Conservation (phyloP, 768 basidiomycete genomes). For the Stropharia rugosoannulata region DNA sequence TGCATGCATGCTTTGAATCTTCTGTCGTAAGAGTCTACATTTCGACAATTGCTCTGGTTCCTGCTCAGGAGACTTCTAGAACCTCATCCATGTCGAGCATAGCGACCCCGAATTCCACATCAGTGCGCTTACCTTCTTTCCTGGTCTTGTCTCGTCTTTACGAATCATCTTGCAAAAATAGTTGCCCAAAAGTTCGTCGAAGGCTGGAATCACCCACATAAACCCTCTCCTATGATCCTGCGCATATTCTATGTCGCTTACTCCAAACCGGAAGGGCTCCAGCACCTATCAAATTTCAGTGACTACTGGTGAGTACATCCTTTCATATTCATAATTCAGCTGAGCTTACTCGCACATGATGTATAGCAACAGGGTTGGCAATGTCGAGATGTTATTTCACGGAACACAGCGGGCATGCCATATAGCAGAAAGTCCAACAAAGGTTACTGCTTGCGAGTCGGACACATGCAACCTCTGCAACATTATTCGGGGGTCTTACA, state of each 20-base stretch:
- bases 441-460: slow-evolving; percentile 15
- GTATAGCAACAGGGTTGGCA: slow-evolving; percentile 27
- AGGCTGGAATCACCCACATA: slow-evolving; percentile 25
- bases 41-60: too few species aligned
- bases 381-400: slow-evolving; percentile 28
- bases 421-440: slow-evolving; percentile 16
- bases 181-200: slow-evolving; percentile 22
- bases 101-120: slow-evolving; percentile 20
- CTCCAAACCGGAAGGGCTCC: slow-evolving; percentile 16
- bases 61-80: slow-evolving; percentile 8
- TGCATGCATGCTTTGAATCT: slow-evolving; percentile 21
- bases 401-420: slow-evolving; percentile 24
- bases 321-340: too few species aligned
- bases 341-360: not conserved
- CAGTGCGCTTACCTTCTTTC: slow-evolving; percentile 8
- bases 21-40: slow-evolving; percentile 13
- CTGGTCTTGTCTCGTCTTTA: not conserved
- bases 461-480: slow-evolving; percentile 23
- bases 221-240: slow-evolving; percentile 19
- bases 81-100: slow-evolving; percentile 21
- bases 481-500: slow-evolving; percentile 26
- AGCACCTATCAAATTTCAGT: slow-evolving; percentile 25
- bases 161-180: not conserved
- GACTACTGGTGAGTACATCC: slow-evolving; percentile 23
- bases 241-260: slow-evolving; percentile 28